Evolutionary conservation across 371 early-diverging fungal genomes (phyloP), one percentile per base, ranked within the genome.

Genomic region (Batrachochytrium dendrobatidis): DNA sequence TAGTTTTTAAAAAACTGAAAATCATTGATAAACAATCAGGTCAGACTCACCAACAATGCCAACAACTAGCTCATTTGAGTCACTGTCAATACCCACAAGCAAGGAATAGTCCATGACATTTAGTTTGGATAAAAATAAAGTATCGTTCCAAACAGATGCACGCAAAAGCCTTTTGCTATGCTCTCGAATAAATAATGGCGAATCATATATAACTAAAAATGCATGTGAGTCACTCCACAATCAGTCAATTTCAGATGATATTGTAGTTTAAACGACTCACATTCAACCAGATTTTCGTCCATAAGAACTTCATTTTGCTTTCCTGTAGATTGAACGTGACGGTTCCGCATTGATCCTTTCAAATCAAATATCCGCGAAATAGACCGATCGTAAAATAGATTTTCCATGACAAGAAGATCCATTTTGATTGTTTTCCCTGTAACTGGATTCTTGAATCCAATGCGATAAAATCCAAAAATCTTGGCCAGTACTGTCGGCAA

Each of bases 91-190:
- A 1, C 93, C 96, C 2, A 93, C 91, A 24, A 95, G 72, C 22
- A 95, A 76, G 5, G 94, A 92, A 67, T 95, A 95, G 70, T 95
- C 96, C 94, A 95, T 94, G 15, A 95, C 92, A 60, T 93, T 90
- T 58, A 88, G 76, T 48, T 79, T 82, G 7, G 87, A 80, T 53
- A 95, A 64, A 63, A 95, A 95, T 18, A 88, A 74, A 1, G 94
- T 92, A 69, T 95, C 96, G 63, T 93, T 92, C 58, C 80, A 84
- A 1, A 97, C 69, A 0, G 91, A 88, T 22, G 83, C 86, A 34
- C 77, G 74, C 7, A 97, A 67, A 58, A 88, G 79, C 44, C 78
- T 75, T 60, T 95, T 94, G 12, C 93, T 79, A 64, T 90, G 89
- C 45, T 89, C 87, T 18, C 90, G 85, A 52, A 95, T 86, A 62